Conservation (phyloP, 148 eudicot genomes). For the Pouteria glomerata region DNA sequence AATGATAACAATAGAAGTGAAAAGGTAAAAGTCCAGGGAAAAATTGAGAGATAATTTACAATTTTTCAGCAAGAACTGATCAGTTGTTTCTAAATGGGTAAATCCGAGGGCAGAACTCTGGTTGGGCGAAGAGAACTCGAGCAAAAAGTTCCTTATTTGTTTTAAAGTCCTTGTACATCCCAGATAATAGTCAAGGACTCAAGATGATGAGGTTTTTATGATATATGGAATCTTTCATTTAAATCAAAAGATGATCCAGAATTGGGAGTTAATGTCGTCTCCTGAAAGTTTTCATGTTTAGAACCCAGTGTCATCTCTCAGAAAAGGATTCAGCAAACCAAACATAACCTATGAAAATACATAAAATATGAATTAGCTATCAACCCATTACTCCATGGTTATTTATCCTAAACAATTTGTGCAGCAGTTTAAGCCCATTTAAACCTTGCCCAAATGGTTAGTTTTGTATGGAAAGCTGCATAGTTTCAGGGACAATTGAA, state of each 20-base stretch:
- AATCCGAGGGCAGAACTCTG: not conserved
- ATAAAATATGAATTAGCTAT: not conserved
- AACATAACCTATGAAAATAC: not conserved
- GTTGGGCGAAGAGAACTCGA: not conserved
- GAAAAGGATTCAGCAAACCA: not conserved
- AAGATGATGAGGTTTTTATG: not conserved
- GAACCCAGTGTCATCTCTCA: not conserved
- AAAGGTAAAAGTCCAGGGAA: not conserved
- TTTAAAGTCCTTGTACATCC: not conserved
- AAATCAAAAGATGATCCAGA: not conserved
- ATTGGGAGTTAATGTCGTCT: not conserved
- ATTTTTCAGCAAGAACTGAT: not conserved
- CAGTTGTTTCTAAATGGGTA: not conserved
- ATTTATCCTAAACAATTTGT: not conserved
- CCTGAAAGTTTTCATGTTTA: not conserved
- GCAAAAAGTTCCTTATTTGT: not conserved
- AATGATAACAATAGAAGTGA: not conserved
- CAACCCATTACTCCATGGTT: not conserved
- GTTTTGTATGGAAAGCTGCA: too few relatives aligned
- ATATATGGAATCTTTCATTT: not conserved
- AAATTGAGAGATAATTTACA: not conserved
- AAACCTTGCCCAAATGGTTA: not conserved
- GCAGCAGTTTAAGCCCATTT: not conserved
- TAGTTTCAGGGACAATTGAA: too few relatives aligned
- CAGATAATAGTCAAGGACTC: not conserved